A percentile compares a stretch with the other conserved stretches of the same genome.
Conservation (phyloP, 176 grass and related monocot species). For the Dendrocalamus sinicus region DNA sequence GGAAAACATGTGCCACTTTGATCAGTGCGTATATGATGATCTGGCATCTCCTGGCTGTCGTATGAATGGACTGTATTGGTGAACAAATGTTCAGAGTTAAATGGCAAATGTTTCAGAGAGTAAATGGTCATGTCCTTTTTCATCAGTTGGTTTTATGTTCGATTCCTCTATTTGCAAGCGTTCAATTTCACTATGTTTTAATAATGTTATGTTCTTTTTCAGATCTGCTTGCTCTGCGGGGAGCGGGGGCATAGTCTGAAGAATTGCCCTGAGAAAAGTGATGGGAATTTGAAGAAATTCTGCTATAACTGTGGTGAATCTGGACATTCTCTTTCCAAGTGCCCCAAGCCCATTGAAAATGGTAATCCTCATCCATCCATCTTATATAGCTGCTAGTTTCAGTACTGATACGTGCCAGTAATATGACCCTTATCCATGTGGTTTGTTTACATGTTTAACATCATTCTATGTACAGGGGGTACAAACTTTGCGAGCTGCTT, state of each 20-base stretch:
- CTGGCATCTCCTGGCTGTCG: neutral
- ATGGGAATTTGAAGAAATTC: slow-evolving; percentile 63
- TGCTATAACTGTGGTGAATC: slow-evolving; percentile 92
- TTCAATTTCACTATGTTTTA: neutral
- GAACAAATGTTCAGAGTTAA: neutral
- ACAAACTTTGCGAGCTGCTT: slow-evolving; percentile 93
- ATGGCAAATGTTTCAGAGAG: too few relatives aligned
- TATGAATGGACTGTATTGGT: neutral
- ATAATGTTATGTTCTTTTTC: slow-evolving; percentile 7
- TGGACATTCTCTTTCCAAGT: slow-evolving; percentile 85
- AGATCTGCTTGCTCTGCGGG: slow-evolving; percentile 94
- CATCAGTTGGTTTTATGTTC: slow-evolving; percentile 9
- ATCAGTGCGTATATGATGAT: slow-evolving; percentile 25
- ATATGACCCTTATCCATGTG: slow-evolving; percentile 14
- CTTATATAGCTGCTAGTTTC: slow-evolving; percentile 9
- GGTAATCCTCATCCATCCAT: slow-evolving; percentile 49
- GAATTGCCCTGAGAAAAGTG: slow-evolving; percentile 84
- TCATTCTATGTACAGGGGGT: slow-evolving; percentile 50
- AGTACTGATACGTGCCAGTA: neutral
- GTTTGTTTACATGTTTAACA: slow-evolving; percentile 28
- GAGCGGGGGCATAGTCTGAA: slow-evolving; percentile 84
- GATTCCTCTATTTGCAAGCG: neutral
- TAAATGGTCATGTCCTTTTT: neutral
- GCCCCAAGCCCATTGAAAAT: slow-evolving; percentile 73
- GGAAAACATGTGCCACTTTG: neutral